Evolutionary conservation across 768 basidiomycete genomes (phyloP).

Genomic region (Rhodotorula graminis): DNA sequence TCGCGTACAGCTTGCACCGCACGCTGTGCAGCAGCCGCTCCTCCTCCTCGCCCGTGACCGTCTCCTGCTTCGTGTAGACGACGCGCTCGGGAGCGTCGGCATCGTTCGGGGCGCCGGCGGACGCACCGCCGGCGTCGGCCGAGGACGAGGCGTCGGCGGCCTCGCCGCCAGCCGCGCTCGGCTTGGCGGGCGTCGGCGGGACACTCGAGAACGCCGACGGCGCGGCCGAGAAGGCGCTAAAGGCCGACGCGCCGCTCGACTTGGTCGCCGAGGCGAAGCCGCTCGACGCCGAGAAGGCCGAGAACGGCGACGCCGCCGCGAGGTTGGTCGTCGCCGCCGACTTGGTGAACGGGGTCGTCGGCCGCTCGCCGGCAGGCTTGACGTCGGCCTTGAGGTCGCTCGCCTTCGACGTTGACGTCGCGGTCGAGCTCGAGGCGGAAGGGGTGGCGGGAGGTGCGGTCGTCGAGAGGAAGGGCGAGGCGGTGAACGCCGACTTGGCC

Average conservation of each 20-base stretch:
- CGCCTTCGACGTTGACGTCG: neutral
- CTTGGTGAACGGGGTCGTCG: slow-evolving; percentile 17
- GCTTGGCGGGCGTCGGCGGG: slow-evolving; percentile 7
- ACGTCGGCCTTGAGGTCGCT: neutral
- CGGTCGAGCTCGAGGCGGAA: neutral
- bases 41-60: slow-evolving; percentile 38
- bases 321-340: slow-evolving; percentile 14
- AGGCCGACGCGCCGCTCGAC: neutral
- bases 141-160: neutral
- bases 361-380: neutral
- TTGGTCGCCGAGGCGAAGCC: slow-evolving; percentile 24
- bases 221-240: slow-evolving; percentile 19
- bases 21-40: slow-evolving; percentile 34
- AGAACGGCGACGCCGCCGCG: slow-evolving; percentile 25
- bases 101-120: slow-evolving; percentile 4
- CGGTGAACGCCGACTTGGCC: slow-evolving; percentile 20
- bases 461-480: slow-evolving; percentile 17
- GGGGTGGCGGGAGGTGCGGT: slow-evolving; percentile 3
- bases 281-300: slow-evolving; percentile 30
- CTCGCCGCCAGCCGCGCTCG: neutral
- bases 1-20: slow-evolving; percentile 34
- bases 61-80: slow-evolving; percentile 34
- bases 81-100: slow-evolving; percentile 3
- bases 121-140: neutral
- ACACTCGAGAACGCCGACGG: slow-evolving; percentile 32